phyloP scores from a whole-genome alignment of 1,139 yeast genomes.

The Meyerozyma guilliermondii region DNA sequence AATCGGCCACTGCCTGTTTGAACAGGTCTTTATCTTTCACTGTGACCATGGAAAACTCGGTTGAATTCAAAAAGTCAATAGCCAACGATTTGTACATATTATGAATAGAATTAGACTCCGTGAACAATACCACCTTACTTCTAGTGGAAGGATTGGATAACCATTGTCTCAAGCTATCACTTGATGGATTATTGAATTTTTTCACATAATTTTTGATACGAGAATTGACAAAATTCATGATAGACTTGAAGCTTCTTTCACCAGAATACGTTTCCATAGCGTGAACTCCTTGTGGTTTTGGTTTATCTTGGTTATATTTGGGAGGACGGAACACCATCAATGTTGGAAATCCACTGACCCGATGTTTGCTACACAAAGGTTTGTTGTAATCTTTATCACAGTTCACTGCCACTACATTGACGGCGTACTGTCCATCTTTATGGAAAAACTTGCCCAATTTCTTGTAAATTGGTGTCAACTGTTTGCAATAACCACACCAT shows the following conservation, averaged over 20 bases:
- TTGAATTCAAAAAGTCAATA: slow-evolving; percentile 53
- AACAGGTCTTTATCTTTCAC: slow-evolving; percentile 4
- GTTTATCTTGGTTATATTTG: slow-evolving; percentile 31
- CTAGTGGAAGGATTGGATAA: slow-evolving; percentile 15
- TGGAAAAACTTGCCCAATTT: slow-evolving; percentile 60
- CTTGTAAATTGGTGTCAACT: slow-evolving; percentile 50
- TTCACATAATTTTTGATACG: slow-evolving; percentile 72
- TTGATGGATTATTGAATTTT: slow-evolving; percentile 30
- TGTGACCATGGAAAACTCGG: slow-evolving; percentile 26
- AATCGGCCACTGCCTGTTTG: slow-evolving; percentile 14
- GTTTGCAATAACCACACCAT: slow-evolving; percentile 86
- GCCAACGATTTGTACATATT: slow-evolving; percentile 71
- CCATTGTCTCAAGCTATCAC: slow-evolving; percentile 26
- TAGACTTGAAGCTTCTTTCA: slow-evolving; percentile 54
- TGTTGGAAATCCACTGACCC: slow-evolving; percentile 77
- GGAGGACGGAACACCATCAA: slow-evolving; percentile 78
- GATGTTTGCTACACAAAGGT: slow-evolving; percentile 61
- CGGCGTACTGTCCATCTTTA: slow-evolving; percentile 45
- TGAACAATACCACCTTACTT: slow-evolving; percentile 37
- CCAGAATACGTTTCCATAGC: slow-evolving; percentile 67
- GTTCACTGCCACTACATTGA: slow-evolving; percentile 79
- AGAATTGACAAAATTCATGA: slow-evolving; percentile 54
- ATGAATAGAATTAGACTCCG: slow-evolving; percentile 46
- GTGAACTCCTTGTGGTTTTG: slow-evolving; percentile 26
- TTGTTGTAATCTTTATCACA: slow-evolving; percentile 73